These are phyloP conservation scores for Lecanicillium sp. DNA, from an alignment of 2,329 filamentous ascomycete species.

Conservation along the genomic window DNA sequence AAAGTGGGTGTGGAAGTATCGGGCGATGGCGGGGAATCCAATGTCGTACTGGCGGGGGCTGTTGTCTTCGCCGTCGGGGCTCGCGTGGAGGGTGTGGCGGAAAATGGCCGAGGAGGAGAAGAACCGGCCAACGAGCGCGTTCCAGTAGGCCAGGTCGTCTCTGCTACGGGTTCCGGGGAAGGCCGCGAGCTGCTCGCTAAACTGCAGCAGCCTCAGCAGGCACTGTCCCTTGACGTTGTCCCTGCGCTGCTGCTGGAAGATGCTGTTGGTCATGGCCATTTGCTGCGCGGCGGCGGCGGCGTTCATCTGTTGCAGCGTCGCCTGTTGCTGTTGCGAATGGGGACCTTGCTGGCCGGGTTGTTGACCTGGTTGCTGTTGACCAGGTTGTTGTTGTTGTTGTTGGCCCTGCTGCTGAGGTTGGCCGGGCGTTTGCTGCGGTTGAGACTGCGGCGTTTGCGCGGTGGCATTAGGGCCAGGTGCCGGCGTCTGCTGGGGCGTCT, in stretches of 20 bases:
- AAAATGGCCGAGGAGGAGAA: constrained; percentile 75
- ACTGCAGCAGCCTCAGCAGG: constrained; percentile 54
- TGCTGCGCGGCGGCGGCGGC: constrained; percentile 26
- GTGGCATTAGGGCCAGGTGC: constrained; percentile 29
- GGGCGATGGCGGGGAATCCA: constrained; percentile 69
- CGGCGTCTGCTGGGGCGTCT: constrained; percentile 42
- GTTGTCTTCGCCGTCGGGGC: constrained; percentile 46
- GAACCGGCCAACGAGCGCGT: constrained; percentile 70
- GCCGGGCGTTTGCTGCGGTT: constrained; percentile 16
- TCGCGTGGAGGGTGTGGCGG: constrained; percentile 60
- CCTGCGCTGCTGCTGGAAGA: constrained; percentile 43
- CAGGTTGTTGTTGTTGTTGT: constrained; percentile 27
- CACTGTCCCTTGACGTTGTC: constrained; percentile 51
- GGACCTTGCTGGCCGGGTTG: constrained; percentile 27
- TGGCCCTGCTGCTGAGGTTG: constrained; percentile 20
- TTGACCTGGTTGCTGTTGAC: constrained; percentile 29
- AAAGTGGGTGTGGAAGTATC: constrained; percentile 88
- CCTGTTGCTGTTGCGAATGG: constrained; percentile 31
- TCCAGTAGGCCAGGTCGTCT: constrained; percentile 72
- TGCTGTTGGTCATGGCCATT: constrained; percentile 26
- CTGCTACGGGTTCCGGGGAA: constrained; percentile 52
- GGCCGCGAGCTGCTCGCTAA: constrained; percentile 55
- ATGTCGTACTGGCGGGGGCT: constrained; percentile 82
- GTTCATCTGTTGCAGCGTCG: constrained; percentile 22
- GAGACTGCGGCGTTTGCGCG: constrained; percentile 1